Percentiles rank a stretch among this genome's conserved stretches.
phyloP scores from a whole-genome alignment of 2,329 filamentous ascomycete genomes.

The Triangularia setosa region DNA sequence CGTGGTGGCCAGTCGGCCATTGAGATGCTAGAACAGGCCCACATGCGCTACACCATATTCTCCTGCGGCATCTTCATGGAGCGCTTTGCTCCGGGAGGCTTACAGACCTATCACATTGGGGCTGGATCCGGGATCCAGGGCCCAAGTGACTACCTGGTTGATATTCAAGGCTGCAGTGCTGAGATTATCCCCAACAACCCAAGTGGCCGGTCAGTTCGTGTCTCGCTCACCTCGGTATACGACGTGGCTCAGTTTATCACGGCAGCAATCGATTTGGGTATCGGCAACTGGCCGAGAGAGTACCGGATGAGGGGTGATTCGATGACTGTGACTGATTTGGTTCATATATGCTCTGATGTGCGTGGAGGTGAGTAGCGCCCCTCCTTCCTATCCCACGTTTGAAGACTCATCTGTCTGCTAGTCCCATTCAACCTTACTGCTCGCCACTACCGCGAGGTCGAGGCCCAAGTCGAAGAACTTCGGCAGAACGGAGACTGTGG shows the following conservation, averaged over 20 bases:
- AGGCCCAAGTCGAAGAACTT: conserved; percentile 39
- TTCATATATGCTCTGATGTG: conserved; percentile 46
- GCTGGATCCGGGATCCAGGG: conserved; percentile 47
- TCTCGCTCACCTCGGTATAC: conserved; percentile 65
- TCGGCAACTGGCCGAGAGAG: conserved; percentile 61
- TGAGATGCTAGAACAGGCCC: conserved; percentile 48
- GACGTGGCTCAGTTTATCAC: conserved; percentile 70
- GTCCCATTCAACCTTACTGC: conserved; percentile 38
- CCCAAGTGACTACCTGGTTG: conserved; percentile 63
- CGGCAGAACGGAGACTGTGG: conserved; percentile 45
- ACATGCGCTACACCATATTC: conserved; percentile 67
- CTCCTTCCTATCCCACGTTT: conserved; percentile 15
- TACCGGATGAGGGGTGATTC: conserved; percentile 67
- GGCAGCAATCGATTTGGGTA: conserved; percentile 61
- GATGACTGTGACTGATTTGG: conserved; percentile 56
- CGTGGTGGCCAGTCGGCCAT: conserved; percentile 56
- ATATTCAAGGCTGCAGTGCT: conserved; percentile 55
- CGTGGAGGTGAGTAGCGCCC: conserved; percentile 41
- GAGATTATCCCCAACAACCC: conserved; percentile 56
- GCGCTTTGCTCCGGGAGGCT: conserved; percentile 64
- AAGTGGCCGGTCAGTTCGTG: conserved; percentile 45
- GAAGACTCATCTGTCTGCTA: conserved; percentile 29
- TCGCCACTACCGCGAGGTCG: conserved; percentile 39
- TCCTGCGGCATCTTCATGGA: conserved; percentile 75
- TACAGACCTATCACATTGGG: conserved; percentile 58